Evolutionary conservation across 2,329 filamentous ascomycete genomes (phyloP), one percentile per base, ranked within the genome.

Genomic region (Cryphonectria radicalis): DNA sequence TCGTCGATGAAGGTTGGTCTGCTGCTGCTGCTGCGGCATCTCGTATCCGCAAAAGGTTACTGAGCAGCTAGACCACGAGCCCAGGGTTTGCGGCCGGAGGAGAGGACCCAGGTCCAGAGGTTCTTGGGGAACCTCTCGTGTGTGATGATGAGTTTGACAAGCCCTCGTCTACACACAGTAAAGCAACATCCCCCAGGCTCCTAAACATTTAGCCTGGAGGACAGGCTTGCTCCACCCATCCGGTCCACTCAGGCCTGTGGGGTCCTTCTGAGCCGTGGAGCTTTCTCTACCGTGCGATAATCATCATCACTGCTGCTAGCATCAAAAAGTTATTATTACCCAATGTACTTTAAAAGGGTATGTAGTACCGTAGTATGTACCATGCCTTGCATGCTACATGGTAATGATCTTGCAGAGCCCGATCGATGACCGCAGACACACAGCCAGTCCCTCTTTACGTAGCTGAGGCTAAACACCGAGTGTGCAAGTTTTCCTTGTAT

Each of bases 141-240:
- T 57, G 13, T 57, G 53, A 7, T 57, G 53, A 7, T 57, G 25
- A 17, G 53, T 14, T 55, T 25, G 50, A 25, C 50, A 55, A 55
- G 10, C 11, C 42, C 67, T 64, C 73, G 75, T 75, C 78, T 75
- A 42, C 40, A 13, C 37, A 40, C 46, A 77, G 37, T 37, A 37
- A 8, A 10, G 37, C 10, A 11, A 6, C 74, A 75, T 74, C 74
- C 72, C 71, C 73, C 55, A 70, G 64, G 63, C 70, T 72, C 53
- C 70, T 74, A 77, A 78, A 28, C 46, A 75, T 82, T 83, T 83
- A 83, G 82, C 81, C 82, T 83, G 78, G 80, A 82, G 81, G 75
- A 76, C 74, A 72, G 75, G 75, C 76, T 77, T 76, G 74, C 80
- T 82, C 79, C 80, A 76, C 80, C 78, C 77, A 73, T 60, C 46